Evolutionary conservation across 1,284 basidiomycete genomes (phyloP).

Genomic region (Peniophora sp.): DNA sequence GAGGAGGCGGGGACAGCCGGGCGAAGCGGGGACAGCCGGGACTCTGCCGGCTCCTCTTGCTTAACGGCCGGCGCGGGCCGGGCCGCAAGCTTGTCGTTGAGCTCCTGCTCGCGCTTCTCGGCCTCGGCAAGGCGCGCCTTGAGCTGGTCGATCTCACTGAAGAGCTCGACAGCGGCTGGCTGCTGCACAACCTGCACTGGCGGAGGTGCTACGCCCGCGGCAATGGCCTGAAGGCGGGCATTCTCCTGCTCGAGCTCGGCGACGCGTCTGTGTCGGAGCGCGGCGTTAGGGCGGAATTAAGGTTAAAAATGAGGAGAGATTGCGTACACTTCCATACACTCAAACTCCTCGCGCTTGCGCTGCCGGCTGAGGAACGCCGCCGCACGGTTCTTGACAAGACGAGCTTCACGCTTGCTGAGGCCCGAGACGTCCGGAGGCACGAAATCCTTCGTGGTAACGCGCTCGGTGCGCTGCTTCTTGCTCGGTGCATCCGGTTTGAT

Average conservation of each 20-base stretch:
- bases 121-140: slow-evolving; percentile 55
- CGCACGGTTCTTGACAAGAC: slow-evolving; percentile 86
- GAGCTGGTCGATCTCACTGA: slow-evolving; percentile 58
- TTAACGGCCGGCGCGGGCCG: slow-evolving; percentile 36
- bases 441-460: slow-evolving; percentile 75
- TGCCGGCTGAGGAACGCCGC: slow-evolving; percentile 87
- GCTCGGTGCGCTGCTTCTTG: slow-evolving; percentile 60
- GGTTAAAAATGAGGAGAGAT: slow-evolving; percentile 11
- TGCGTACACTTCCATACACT: slow-evolving; percentile 77
- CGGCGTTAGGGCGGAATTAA: slow-evolving; percentile 2
- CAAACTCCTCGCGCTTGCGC: slow-evolving; percentile 88
- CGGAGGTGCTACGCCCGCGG: slow-evolving; percentile 20
- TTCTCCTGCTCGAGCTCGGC: slow-evolving; percentile 75
- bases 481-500: slow-evolving; percentile 26
- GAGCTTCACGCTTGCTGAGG: slow-evolving; percentile 82
- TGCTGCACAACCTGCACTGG: slow-evolving; percentile 18
- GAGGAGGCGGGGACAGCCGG: slow-evolving; percentile 31
- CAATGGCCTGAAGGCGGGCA: slow-evolving; percentile 51
- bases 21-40: slow-evolving; percentile 30
- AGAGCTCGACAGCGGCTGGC: slow-evolving; percentile 18
- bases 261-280: slow-evolving; percentile 43
- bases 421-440: slow-evolving; percentile 83
- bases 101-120: slow-evolving; percentile 56
- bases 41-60: slow-evolving; percentile 39
- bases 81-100: slow-evolving; percentile 49